A percentile compares a stretch with the other conserved stretches of the same genome.
phyloP scores from a whole-genome alignment of 1,284 basidiomycete genomes.

The Takashimella tepidaria region DNA sequence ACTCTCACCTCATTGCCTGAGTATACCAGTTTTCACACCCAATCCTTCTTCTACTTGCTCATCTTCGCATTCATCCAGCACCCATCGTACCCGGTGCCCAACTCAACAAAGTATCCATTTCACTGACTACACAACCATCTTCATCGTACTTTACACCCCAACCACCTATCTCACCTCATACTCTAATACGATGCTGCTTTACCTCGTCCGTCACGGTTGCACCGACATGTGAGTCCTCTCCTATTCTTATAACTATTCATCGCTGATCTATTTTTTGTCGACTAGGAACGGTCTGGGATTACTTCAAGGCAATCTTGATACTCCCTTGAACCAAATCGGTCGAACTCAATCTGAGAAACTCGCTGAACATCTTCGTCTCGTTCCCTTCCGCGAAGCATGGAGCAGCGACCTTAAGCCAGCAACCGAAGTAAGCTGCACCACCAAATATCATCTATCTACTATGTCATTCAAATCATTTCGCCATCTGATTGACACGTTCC shows the following conservation, averaged over 20 bases:
- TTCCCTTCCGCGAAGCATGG: conserved; percentile 17
- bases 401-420: conserved; percentile 14
- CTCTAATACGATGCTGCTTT: background rate
- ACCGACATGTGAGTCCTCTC: conserved; percentile 12
- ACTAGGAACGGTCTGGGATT: conserved; percentile 10
- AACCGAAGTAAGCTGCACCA: conserved; percentile 8
- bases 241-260: background rate
- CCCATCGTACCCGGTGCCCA: no score
- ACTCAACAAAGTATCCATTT: no score
- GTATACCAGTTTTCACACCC: no score
- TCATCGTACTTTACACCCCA: background rate
- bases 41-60: no score
- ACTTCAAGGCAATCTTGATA: conserved; percentile 12
- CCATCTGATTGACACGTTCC: background rate
- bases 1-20: no score
- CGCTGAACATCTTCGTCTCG: conserved; percentile 9
- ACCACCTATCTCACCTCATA: background rate
- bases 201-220: conserved; percentile 19
- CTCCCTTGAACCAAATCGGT: conserved; percentile 10
- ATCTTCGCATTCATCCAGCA: no score
- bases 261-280: background rate
- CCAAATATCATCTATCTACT: no score
- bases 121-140: background rate
- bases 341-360: conserved; percentile 10
- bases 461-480: background rate